phyloP scores from a whole-genome alignment of 305 asterid species.

The Plantago coronopus region DNA sequence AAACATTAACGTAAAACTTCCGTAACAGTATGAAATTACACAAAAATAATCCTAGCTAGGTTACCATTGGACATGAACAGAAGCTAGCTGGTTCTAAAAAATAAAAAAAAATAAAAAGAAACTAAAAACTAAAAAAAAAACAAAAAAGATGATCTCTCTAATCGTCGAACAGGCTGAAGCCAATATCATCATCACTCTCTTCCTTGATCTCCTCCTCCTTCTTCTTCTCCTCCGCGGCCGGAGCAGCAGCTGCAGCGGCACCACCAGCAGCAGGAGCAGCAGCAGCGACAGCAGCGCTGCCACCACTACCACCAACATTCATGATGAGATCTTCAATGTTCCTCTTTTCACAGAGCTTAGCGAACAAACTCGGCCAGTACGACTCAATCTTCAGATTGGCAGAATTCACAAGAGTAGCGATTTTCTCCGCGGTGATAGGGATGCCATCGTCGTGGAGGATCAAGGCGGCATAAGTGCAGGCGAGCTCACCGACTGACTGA shows the following conservation, averaged over 20 bases:
- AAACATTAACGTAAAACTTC: too few species aligned
- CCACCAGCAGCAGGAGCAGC: slow-evolving; percentile 40
- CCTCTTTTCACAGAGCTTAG: slow-evolving; percentile 51
- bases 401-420: slow-evolving; percentile 35
- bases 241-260: slow-evolving; percentile 51
- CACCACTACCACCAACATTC: slow-evolving; percentile 53
- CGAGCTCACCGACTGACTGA: slow-evolving; percentile 35
- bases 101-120: too few species aligned
- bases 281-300: slow-evolving; percentile 39
- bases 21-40: too few species aligned
- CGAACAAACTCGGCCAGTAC: slow-evolving; percentile 49
- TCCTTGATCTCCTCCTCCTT: slow-evolving; percentile 49
- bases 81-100: too few species aligned
- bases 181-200: slow-evolving; percentile 52
- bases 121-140: too few species aligned
- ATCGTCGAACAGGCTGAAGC: slow-evolving; percentile 41
- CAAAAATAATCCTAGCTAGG: too few species aligned
- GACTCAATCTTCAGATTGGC: slow-evolving; percentile 43
- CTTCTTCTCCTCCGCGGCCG: slow-evolving; percentile 52
- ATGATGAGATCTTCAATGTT: slow-evolving; percentile 42
- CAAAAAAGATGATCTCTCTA: too few species aligned
- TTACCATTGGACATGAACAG: too few species aligned
- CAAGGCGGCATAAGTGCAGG: slow-evolving; percentile 48
- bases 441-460: slow-evolving; percentile 48
- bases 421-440: slow-evolving; percentile 47